Base-by-base conservation (phyloP, 2,329 filamentous ascomycete species). In the Colletotrichum brevisporum region DNA sequence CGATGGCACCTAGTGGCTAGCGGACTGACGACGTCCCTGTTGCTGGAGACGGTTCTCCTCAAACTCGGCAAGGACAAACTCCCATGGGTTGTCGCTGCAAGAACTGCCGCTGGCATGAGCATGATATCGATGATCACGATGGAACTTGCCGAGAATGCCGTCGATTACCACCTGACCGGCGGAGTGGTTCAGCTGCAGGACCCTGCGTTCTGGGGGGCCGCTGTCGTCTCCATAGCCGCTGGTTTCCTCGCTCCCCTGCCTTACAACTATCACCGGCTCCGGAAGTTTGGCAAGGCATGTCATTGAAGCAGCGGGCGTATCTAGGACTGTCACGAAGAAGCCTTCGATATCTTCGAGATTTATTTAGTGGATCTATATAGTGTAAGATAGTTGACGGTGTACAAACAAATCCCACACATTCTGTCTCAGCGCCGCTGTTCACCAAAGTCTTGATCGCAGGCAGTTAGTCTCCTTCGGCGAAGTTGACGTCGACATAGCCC, bases 51-150 rank as follows among this genome's bases (percentile, higher is more conserved):
- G 0, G 72, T 83, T 0, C 78, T 89, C 4, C 82, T 89, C 2
- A 81, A 80, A 0, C 72, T 80, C 1, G 87, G 86, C 1, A 79
- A 78, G 1, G 87, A 89, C 61, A 74, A 76, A 8, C 76, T 89
- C 0, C 71, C 83, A 0, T 88, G 85, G 86, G 64, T 73, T 0
- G 73, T 72, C 1, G 87, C 87, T 0, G 80, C 79, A 3, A 84
- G 79, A 52, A 89, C 87, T 0, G 87, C 87, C 0, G 82, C 84
- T 24, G 87, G 87, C 1, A 89, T 89, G 87, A 89, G 87, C 66
- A 76, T 88, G 55, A 83, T 89, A 10, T 89, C 86, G 0, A 89
- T 89, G 87, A 10, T 88, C 2, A 85, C 86, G 0, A 89, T 89
- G 87, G 87, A 89, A 73, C 70, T 80, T 3, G 86, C 83, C 0